Base-by-base conservation (phyloP, 176 grass and related monocot species). In the Phyllostachys edulis region DNA sequence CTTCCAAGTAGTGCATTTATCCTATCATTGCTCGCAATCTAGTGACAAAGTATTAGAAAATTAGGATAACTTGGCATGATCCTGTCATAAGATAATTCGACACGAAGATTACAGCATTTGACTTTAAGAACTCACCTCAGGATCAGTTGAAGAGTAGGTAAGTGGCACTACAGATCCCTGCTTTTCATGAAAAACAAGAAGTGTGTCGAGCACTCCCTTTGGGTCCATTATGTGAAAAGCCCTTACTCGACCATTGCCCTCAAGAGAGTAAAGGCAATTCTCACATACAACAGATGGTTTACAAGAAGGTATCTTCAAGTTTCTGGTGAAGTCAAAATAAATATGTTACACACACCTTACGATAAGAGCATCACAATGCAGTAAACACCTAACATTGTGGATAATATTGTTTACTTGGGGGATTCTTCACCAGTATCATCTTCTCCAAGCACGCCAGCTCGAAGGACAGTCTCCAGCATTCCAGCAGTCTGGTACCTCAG, bases 201-300 rank as follows among this genome's bases (percentile, higher is more conserved):
- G 85, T 64, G 89, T 99, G 20, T 99, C 91, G 8, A 99, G 83
- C 74, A 94, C 65, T 56, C 93, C 96, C 39, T 94, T 96, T 75
- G 93, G 96, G 62, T 99, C 93, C 91, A 92, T 87, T 83, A 96
- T 86, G 75, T 99, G 96, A 83, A 99, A 99, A 42, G 93, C 91
- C 78, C 96, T 96, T 78, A 91, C 80, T 88, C 96, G 84, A 18
- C 89, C 85, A 83, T 99, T 87, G 45, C 87, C 89, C 45, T 92
- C 73, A 32, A 94, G 83, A 73, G 96, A 98, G 85, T 96, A 96
- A 84, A 99, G 90, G 61, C 93, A 96, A 80, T 92, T 99, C 71
- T 99, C 93, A 76, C 93, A 99, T 26, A 99, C 96, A 89, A 96
- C 80, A 61, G 96, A 95, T 83, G 96, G 91, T 69, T 75, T 76